Evolutionary conservation across 2,329 filamentous ascomycete species (phyloP).

Genomic region (Aspergillus sclerotialis): DNA sequence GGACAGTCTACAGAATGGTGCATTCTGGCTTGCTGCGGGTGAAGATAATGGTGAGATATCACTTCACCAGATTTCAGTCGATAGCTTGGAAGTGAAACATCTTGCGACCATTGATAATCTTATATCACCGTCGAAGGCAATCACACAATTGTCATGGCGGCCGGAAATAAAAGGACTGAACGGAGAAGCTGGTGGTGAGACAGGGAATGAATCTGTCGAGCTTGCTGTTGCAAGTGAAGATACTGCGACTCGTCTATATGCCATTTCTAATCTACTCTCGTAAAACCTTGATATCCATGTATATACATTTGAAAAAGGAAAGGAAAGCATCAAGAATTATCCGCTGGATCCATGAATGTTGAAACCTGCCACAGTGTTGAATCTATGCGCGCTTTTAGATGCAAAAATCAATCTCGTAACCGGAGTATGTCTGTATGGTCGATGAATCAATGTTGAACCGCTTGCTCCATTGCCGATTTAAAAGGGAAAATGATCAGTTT

Average conservation of each 20-base stretch:
- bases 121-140: conserved; percentile 55
- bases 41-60: conserved; percentile 42
- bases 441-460: conserved; percentile 21
- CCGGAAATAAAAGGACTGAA: conserved; percentile 38
- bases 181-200: too few species aligned
- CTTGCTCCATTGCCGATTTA: conserved; percentile 6
- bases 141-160: conserved; percentile 64
- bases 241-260: conserved; percentile 35
- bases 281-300: conserved; percentile 12
- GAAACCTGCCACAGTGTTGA: conserved; percentile 23
- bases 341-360: conserved; percentile 9
- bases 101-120: conserved; percentile 25
- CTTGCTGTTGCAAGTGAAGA: conserved; percentile 43
- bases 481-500: conserved; percentile 4
- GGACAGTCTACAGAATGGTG: conserved; percentile 18
- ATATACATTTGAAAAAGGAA: conserved; percentile 14
- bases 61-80: conserved; percentile 32
- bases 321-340: conserved; percentile 2
- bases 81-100: conserved; percentile 22
- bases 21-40: conserved; percentile 37
- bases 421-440: conserved; percentile 19
- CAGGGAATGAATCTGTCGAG: too few species aligned
- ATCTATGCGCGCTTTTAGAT: conserved; percentile 11
- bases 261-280: conserved; percentile 23
- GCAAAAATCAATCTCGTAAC: conserved; percentile 12